Evolutionary conservation across 495 filamentous ascomycete species (phyloP).

Genomic region (Aspergillus leporis): DNA sequence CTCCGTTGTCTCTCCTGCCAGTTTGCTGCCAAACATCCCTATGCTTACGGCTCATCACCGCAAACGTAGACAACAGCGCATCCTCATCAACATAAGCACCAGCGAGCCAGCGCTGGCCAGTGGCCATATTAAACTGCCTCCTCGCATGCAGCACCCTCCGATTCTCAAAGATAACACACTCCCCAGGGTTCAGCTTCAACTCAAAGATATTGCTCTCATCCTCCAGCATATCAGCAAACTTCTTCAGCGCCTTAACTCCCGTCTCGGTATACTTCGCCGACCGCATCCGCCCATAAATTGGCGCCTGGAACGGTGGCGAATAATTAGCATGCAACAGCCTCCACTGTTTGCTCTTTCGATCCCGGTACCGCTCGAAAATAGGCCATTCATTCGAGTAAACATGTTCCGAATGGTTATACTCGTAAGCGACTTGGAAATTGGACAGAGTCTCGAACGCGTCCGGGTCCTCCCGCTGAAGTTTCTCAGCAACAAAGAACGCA

Average conservation of each 20-base stretch:
- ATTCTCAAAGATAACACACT: constrained; percentile 89
- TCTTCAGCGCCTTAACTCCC: constrained; percentile 38
- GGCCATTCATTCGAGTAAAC: constrained; percentile 56
- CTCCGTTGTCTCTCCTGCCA: too few relatives aligned
- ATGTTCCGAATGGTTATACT: constrained; percentile 67
- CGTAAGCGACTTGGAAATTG: constrained; percentile 53
- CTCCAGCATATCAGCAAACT: constrained; percentile 42
- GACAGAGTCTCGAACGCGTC: constrained; percentile 40
- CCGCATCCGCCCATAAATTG: constrained; percentile 24
- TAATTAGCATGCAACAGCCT: constrained; percentile 57
- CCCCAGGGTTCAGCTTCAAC: constrained; percentile 70
- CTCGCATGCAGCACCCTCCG: constrained; percentile 76
- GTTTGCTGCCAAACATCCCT: not conserved
- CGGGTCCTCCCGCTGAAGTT: constrained; percentile 36
- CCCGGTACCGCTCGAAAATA: constrained; percentile 50
- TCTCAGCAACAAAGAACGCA: constrained; percentile 57
- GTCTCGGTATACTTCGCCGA: not conserved
- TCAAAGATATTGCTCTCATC: constrained; percentile 56
- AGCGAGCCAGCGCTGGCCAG: constrained; percentile 71
- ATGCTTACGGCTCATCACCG: constrained; percentile 28
- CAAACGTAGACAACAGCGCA: constrained; percentile 55
- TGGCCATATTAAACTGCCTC: constrained; percentile 60
- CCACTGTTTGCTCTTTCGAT: not conserved
- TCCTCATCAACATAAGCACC: constrained; percentile 81
- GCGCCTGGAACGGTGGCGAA: constrained; percentile 69